Evolutionary conservation across 441 rosid genomes (phyloP), one percentile per base, ranked within the genome.

Genomic region (Lepidium campestre): DNA sequence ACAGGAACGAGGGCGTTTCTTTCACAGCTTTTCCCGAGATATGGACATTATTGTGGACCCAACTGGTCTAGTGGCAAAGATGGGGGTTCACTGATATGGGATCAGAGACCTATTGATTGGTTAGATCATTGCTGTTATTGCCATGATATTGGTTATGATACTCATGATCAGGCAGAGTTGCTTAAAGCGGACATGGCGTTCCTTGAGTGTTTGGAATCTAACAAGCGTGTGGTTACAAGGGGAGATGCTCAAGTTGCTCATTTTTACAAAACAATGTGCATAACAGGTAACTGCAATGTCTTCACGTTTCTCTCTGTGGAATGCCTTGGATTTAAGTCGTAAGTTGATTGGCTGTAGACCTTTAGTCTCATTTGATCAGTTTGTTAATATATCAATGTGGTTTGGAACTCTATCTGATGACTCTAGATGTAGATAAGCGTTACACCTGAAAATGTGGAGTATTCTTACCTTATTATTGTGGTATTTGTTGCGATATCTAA

Each of bases 31-130:
- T 93, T 93, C 67, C 99, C 99, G n/a, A 79, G 97, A 10, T 91
- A 91, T 19, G 99, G 96, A 29, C 90, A 93, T 79, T 93, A 93
- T 62, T 93, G 99, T 72, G 99, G 97, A 17, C 99, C 99, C 0
- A 93, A 93, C 27, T 93, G 99, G 99, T 93, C 99, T 0, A 93
- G 99, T 60, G 99, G 97, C 56, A 93, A 93, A 75, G 85, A 87
- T 71, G 67, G 80, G 2, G 99, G 99, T 10, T 87, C 97, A n/a
- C 80, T 36, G 40, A 14, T 93, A 18, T 93, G 99, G 99, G 99
- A 93, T 59, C 84, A 62, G 83, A 83, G 99, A 54, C 97, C 97
- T 7, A 93, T 89, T 54, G 98, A 93, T 81, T 89, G 95, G 98
- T 77, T 93, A 77, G 98, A 93, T 65, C 92, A 80, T 72, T 93